Evolutionary conservation across 202 grass and related monocot genomes (phyloP), one percentile per base, ranked within the genome.

Genomic region (Bolboschoenoplectus hybrid): DNA sequence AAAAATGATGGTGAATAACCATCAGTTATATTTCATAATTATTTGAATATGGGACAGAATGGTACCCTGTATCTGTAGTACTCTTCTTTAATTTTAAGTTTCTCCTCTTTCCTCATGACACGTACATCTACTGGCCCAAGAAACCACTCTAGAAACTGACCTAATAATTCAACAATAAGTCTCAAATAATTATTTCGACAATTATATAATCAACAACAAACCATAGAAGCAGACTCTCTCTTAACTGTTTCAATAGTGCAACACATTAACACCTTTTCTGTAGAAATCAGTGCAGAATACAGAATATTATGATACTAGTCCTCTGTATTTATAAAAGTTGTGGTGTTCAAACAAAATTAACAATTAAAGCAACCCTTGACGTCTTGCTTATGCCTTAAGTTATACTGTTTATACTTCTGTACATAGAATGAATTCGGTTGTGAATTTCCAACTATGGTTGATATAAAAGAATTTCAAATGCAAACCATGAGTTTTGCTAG

Each of bases 61-160:
- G 11, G 26, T 92, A 97, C 95, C 84, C 91, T 93, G 71, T 97
- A 97, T 46, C 87, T 97, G 80, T 97, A 93, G 52, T 97, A 97
- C 71, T 97, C 93, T 17, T 97, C 93, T 88, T 97, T 97, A 70
- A 97, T 84, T 90, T 93, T 93, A 56, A 97, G 89, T 77, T 89
- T 91, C 57, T 93, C 91, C 72, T 97, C 95, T 41, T 97, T 97
- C 87, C 91, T 91, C 1, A 66, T 72, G 5, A 92, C 89, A 41
- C 89, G 76, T 63, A 95, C 95, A 44, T 97, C 93, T 65, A 95
- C 85, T 38, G 95, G 95, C 13, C 95, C 95, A 85, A 97, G 77
- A 82, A 97, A 95, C 77, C 47, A 93, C 88, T 82, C 92, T 26
- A 97, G 88, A 80, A 97, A 97, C 56, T 84, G 88, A 7, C 92